Percentiles rank a stretch among this genome's conserved stretches.
phyloP scores from a whole-genome alignment of 2,329 filamentous ascomycete species.

The Talaromyces sp. region DNA sequence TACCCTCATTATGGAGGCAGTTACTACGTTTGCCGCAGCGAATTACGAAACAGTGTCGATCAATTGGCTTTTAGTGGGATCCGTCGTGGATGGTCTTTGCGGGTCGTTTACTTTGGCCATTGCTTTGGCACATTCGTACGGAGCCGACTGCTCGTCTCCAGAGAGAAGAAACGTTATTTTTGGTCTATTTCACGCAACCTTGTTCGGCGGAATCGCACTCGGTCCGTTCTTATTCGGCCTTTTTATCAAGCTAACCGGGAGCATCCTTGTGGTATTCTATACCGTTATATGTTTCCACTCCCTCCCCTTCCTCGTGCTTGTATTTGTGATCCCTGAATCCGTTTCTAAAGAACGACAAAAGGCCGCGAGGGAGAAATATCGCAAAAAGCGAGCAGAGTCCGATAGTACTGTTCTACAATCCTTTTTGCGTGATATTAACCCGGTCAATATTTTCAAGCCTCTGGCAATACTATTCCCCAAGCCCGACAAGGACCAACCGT shows the following conservation, averaged over 20 bases:
- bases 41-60: constrained; percentile 69
- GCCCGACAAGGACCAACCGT: constrained; percentile 20
- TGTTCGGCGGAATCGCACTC: constrained; percentile 83
- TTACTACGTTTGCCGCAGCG: constrained; percentile 72
- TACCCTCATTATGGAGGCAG: constrained; percentile 66
- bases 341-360: constrained; percentile 67
- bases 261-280: constrained; percentile 78
- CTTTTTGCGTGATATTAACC: constrained; percentile 30
- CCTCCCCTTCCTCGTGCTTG: constrained; percentile 67
- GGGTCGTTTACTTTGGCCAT: constrained; percentile 85
- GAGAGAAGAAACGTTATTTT: constrained; percentile 76
- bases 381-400: constrained; percentile 31
- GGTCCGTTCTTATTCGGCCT: constrained; percentile 79
- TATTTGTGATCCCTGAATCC: constrained; percentile 75
- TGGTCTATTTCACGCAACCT: constrained; percentile 81
- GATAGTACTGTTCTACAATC: constrained; percentile 20
- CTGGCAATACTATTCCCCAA: constrained; percentile 72
- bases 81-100: constrained; percentile 72
- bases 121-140: constrained; percentile 77
- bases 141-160: constrained; percentile 79
- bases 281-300: constrained; percentile 66
- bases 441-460: constrained; percentile 66
- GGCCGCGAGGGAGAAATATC: constrained; percentile 64
- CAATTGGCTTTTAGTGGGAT: constrained; percentile 71
- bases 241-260: constrained; percentile 69